Conservation (phyloP, 2,329 filamentous ascomycete genomes). For the Hirsutella minnesotensis region DNA sequence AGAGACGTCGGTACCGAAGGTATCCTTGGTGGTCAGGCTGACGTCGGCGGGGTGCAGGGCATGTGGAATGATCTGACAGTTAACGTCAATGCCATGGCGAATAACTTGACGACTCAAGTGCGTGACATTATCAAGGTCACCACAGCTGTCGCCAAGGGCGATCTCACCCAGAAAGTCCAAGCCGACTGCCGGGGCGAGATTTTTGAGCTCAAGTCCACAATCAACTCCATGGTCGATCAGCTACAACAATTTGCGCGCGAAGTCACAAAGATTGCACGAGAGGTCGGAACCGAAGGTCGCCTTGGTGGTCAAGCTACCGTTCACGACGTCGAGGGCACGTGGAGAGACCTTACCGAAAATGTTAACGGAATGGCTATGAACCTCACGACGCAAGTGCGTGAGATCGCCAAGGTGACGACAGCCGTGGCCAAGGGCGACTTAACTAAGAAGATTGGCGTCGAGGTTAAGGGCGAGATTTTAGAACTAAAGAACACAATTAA, state of each 20-base stretch:
- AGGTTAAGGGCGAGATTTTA: conserved; percentile 86
- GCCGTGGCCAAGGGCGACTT: conserved; percentile 90
- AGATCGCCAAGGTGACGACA: conserved; percentile 93
- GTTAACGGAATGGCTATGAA: conserved; percentile 99
- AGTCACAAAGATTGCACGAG: conserved; percentile 89
- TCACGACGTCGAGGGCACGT: conserved; percentile 92
- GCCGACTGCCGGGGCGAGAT: conserved; percentile 88
- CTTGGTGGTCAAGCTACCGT: conserved; percentile 91
- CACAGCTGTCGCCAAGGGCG: conserved; percentile 65
- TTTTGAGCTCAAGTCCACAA: conserved; percentile 89
- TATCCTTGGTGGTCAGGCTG: conserved; percentile 70
- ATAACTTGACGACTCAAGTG: conserved; percentile 78
- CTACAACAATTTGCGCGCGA: conserved; percentile 93
- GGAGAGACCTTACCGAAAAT: conserved; percentile 89
- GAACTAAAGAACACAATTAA: conserved; percentile 97
- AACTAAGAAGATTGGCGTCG: conserved; percentile 90
- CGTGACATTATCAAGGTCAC: conserved; percentile 85
- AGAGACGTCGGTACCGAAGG: conserved; percentile 78
- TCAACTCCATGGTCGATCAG: conserved; percentile 99
- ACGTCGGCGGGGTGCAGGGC: conserved; percentile 73
- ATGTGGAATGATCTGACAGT: conserved; percentile 84
- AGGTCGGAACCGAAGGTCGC: conserved; percentile 91
- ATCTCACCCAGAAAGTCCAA: conserved; percentile 93
- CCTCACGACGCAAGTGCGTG: conserved; percentile 90
- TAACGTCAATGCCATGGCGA: conserved; percentile 81